These are phyloP conservation scores for Pythium myriotylum DNA, from an alignment of 352 stramenopile genomes.

Conservation along the genomic window DNA sequence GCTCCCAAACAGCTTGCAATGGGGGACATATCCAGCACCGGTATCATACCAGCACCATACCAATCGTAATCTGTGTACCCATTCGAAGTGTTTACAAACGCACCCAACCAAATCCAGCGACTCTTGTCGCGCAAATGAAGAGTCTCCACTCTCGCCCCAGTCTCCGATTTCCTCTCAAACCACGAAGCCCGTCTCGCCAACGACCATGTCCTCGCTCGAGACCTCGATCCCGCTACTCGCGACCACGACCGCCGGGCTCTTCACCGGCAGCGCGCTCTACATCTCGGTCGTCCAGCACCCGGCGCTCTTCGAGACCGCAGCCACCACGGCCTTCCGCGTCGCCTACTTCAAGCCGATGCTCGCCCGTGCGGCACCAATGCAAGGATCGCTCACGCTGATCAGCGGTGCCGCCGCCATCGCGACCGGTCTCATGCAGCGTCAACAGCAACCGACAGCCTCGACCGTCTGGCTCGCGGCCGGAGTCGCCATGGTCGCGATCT, in stretches of 20 bases:
- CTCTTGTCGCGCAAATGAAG: no score
- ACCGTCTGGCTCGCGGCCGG: slow-evolving; percentile 21
- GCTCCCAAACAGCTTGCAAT: no score
- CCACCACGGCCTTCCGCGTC: slow-evolving; percentile 15
- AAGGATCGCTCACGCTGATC: slow-evolving; percentile 22
- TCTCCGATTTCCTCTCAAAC: no score
- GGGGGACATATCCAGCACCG: no score
- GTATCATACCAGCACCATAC: no score
- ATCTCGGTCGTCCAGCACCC: slow-evolving; percentile 43
- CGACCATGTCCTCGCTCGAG: not conserved
- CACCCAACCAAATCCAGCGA: no score
- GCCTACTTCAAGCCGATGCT: slow-evolving; percentile 43
- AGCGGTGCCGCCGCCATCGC: slow-evolving; percentile 29
- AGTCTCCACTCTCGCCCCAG: no score
- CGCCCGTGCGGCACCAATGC: slow-evolving; percentile 21
- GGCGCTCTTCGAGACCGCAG: slow-evolving; percentile 6
- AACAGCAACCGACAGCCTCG: not conserved
- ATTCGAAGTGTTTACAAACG: no score
- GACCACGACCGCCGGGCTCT: slow-evolving; percentile 27
- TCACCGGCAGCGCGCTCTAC: slow-evolving; percentile 38
- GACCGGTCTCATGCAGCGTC: slow-evolving; percentile 17
- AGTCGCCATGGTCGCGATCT: slow-evolving; percentile 16
- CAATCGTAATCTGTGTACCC: no score
- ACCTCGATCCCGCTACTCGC: slow-evolving; percentile 1
- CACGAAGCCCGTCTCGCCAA: no score